These are phyloP conservation scores for Gymnopilus junonius DNA, from an alignment of 768 basidiomycete species.

Conservation along the genomic window DNA sequence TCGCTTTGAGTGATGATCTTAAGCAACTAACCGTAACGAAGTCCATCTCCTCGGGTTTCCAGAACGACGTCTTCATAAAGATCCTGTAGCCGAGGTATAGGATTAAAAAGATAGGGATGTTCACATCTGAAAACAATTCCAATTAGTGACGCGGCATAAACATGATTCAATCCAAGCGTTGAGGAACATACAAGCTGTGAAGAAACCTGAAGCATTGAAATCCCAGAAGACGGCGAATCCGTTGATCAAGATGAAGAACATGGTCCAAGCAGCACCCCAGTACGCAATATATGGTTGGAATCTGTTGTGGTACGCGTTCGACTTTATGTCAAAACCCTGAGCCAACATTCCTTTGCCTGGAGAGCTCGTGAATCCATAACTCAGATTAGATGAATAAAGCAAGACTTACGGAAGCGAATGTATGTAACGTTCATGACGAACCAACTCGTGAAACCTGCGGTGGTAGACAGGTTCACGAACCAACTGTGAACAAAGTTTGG, in stretches of 20 bases:
- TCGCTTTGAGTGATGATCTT: too few species aligned
- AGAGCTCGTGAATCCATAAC: neutral
- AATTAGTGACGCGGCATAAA: neutral
- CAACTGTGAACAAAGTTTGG: conserved; percentile 44
- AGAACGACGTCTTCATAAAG: conserved; percentile 44
- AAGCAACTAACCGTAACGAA: conserved; percentile 58
- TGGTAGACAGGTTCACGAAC: conserved; percentile 72
- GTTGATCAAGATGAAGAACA: conserved; percentile 59
- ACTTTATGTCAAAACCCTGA: conserved; percentile 66
- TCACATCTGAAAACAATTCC: conserved; percentile 36
- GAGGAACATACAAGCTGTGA: conserved; percentile 42
- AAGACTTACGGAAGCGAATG: conserved; percentile 65
- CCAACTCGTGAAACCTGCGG: conserved; percentile 74
- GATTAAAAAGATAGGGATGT: conserved; percentile 48
- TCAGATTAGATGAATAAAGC: too few species aligned
- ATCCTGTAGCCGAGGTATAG: conserved; percentile 52
- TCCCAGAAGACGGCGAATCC: conserved; percentile 66
- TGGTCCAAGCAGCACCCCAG: conserved; percentile 72
- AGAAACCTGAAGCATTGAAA: conserved; percentile 57
- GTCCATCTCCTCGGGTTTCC: conserved; percentile 70
- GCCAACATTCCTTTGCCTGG: conserved; percentile 63
- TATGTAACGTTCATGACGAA: conserved; percentile 72
- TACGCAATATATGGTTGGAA: conserved; percentile 72
- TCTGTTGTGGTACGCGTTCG: conserved; percentile 63
- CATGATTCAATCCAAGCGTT: neutral